Base-by-base conservation (phyloP, 148 eudicot species). In the Agrostemma githago region DNA sequence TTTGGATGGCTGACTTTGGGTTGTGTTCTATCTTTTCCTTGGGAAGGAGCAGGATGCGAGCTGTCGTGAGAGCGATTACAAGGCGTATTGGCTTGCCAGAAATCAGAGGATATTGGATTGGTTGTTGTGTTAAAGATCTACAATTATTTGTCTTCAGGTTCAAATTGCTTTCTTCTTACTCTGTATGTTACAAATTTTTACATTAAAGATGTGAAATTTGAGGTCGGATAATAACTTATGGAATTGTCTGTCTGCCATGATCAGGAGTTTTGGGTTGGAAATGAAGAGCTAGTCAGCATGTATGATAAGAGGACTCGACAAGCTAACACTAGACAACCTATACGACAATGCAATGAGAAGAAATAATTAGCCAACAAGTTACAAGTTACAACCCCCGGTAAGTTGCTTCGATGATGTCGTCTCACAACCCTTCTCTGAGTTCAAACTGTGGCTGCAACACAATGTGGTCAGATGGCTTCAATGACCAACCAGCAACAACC, bases 201-300 rank as follows among this genome's bases (percentile, higher is more conserved):
- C 67, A 37, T 74, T 77, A 59, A 59, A 59, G 10, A 57, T 43
- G 66, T 44, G 40, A 10, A 20, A 61, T 67, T 11, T 64, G 42
- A 34, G 42, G 20, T 58, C n/a, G 20, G 53, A 54, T 78, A 56
- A 39, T 73, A 79, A 46, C 26, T 43, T 68, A 69, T 14, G 44
- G 74, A n/a, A n/a, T n/a, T n/a, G n/a, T n/a, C n/a, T n/a, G n/a
- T n/a, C n/a, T n/a, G 62, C 46, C 54, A 68, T 80, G 78, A 64
- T 81, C 20, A 95, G 99, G 99, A 95, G 79, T 96, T 92, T 79
- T 96, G 99, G 99, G 97, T 96, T 85, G 97, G 96, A 53, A 96
- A 92, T 74, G 95, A 96, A 73, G 97, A 92, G 75, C 89, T 96
- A 68, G 97, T 96, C 48, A 80, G 79, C 77, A 89, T 96, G 88